Percentiles rank a stretch among this genome's conserved stretches.
phyloP scores from a whole-genome alignment of 345 rosid genomes.

The Chamaenerion angustifolium region DNA sequence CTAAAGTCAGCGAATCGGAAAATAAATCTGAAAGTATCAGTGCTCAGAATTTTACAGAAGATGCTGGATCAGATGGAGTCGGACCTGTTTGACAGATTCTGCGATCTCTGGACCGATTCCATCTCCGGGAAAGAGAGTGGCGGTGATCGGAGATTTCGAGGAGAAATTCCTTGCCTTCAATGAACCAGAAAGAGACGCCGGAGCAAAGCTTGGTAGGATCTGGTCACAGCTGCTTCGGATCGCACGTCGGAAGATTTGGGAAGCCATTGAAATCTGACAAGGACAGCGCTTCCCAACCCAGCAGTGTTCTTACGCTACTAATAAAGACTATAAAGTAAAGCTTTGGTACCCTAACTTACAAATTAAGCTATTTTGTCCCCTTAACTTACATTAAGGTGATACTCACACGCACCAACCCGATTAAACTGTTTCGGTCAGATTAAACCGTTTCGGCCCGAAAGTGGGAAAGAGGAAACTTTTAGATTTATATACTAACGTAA shows the following conservation, averaged over 20 bases:
- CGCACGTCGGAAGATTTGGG: conserved; percentile 32
- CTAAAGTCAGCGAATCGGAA: not conserved
- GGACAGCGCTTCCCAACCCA: no score
- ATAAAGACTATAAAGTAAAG: no score
- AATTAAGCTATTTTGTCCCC: no score
- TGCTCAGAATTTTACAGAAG: not conserved
- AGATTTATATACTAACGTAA: no score
- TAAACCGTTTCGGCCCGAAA: no score
- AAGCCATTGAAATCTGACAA: conserved; percentile 19
- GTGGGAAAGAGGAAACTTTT: no score
- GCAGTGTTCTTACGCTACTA: no score
- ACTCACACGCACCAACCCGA: no score
- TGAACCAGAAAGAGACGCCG: conserved; percentile 8
- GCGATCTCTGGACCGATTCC: conserved; percentile 99
- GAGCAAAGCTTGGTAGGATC: conserved; percentile 25
- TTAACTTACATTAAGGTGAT: no score
- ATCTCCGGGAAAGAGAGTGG: conserved; percentile 96
- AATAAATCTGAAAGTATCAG: no score
- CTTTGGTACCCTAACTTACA: no score
- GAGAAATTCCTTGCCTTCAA: conserved; percentile 39
- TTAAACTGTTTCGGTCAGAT: no score
- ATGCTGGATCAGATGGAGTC: not conserved
- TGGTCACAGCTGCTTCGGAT: conserved; percentile 21
- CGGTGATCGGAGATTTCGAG: conserved; percentile 48
- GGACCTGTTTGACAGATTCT: conserved; percentile 79